phyloP scores from a whole-genome alignment of 164 flowering plant species.

The Berberis thunbergii region DNA sequence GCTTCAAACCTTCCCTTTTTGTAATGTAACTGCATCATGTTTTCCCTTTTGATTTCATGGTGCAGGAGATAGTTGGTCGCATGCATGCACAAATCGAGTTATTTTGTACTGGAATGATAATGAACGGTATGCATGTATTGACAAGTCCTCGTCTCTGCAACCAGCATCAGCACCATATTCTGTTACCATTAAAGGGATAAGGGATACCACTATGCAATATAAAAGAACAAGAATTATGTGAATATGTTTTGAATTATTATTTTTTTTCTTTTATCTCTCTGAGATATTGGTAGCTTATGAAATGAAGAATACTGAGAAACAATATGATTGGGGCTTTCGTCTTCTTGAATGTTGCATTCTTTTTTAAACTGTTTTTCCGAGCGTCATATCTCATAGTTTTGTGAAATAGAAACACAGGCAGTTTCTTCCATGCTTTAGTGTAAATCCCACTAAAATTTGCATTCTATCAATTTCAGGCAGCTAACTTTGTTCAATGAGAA shows the following conservation, averaged over 20 bases:
- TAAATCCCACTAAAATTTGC: too few species aligned
- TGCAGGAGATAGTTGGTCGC: constrained; percentile 94
- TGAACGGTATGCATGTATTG: constrained; percentile 72
- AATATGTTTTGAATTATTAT: not conserved
- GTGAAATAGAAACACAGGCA: too few species aligned
- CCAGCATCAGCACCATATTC: constrained; percentile 77
- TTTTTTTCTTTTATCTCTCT: too few species aligned
- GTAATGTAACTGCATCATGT: not conserved
- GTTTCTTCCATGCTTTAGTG: too few species aligned
- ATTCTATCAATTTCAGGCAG: too few species aligned
- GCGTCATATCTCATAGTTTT: too few species aligned
- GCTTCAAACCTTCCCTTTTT: not conserved
- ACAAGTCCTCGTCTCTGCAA: constrained; percentile 75
- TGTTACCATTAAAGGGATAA: constrained; percentile 63
- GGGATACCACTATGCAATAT: constrained; percentile 40
- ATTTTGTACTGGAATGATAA: constrained; percentile 81
- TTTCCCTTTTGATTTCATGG: not conserved
- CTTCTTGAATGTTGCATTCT: too few species aligned
- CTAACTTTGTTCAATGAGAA: too few species aligned
- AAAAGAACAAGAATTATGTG: constrained; percentile 61
- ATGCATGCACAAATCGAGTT: constrained; percentile 79
- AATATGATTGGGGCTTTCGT: too few species aligned
- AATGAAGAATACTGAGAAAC: too few species aligned
- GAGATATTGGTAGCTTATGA: too few species aligned
- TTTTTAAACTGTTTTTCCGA: too few species aligned